Percentiles rank a stretch among this genome's conserved stretches.
These are phyloP conservation scores for Hyphopichia wangnamkhiaoensis DNA, from an alignment of 1,139 yeast genomes.

Conservation along the genomic window DNA sequence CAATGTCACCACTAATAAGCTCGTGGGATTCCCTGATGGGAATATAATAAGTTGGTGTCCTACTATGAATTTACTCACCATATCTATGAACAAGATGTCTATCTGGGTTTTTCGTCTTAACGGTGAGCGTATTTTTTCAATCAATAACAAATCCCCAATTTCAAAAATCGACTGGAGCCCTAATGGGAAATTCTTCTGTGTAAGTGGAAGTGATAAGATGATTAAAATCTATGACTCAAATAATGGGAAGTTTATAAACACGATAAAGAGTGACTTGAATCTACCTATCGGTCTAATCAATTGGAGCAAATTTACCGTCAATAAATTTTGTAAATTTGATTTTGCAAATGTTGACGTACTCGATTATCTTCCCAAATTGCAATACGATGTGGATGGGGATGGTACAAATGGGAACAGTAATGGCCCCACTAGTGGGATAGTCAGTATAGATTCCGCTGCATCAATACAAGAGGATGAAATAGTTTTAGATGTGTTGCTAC, in stretches of 20 bases:
- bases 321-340: constrained; percentile 4
- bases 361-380: constrained; percentile 3
- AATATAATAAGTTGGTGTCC: constrained; percentile 56
- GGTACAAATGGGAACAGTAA: neutral
- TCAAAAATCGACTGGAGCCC: constrained; percentile 35
- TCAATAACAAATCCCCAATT: constrained; percentile 38
- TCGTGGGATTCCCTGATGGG: constrained; percentile 44
- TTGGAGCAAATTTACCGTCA: constrained; percentile 17
- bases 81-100: constrained; percentile 49
- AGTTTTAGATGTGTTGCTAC: neutral
- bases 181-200: constrained; percentile 43
- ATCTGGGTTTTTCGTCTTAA: constrained; percentile 55
- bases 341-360: constrained; percentile 3
- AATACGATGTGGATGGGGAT: constrained; percentile 2
- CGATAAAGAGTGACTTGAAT: constrained; percentile 17
- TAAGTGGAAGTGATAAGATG: constrained; percentile 45
- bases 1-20: constrained; percentile 16
- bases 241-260: constrained; percentile 41
- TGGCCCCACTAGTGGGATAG: neutral
- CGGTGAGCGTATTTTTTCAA: constrained; percentile 57
- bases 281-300: constrained; percentile 22
- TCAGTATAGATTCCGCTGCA: neutral
- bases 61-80: constrained; percentile 51
- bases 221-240: constrained; percentile 53
- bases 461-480: neutral